Evolutionary conservation across 768 basidiomycete species (phyloP).

Genomic region (Pulveroboletus sp.): DNA sequence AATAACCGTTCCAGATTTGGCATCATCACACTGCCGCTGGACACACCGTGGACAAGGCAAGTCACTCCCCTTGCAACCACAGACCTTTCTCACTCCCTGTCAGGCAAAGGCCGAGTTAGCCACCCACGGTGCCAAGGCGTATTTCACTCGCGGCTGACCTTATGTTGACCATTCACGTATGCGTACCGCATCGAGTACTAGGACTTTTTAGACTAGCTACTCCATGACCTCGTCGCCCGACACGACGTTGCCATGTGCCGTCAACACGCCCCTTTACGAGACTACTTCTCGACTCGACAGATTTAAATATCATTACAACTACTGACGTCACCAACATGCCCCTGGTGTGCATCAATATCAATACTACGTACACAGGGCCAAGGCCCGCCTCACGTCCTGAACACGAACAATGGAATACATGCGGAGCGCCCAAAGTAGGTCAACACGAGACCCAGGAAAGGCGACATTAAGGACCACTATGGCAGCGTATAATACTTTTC

Average conservation of each 20-base stretch:
- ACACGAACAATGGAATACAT: conserved; percentile 10
- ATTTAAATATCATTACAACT: conserved; percentile 15
- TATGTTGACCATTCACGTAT: conserved; percentile 19
- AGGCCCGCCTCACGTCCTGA: not conserved
- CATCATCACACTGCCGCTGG: conserved; percentile 76
- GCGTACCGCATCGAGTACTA: conserved; percentile 12
- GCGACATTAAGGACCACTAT: conserved; percentile 73
- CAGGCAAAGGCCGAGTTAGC: conserved; percentile 84
- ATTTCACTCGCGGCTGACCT: conserved; percentile 75
- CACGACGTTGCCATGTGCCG: not conserved
- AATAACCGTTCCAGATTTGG: conserved; percentile 54
- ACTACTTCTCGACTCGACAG: not conserved
- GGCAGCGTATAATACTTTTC: conserved; percentile 29
- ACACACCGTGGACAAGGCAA: conserved; percentile 82
- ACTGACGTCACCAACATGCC: conserved; percentile 7
- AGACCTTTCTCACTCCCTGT: conserved; percentile 9
- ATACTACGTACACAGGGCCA: not conserved
- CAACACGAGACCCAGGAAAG: conserved; percentile 46
- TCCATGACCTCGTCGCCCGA: not conserved
- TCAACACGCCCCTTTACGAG: not conserved
- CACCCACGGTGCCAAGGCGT: conserved; percentile 79
- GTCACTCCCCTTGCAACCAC: conserved; percentile 12
- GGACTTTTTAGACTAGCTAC: not conserved
- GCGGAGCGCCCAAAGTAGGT: not conserved
- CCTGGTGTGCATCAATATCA: not conserved